Conservation (phyloP, 108 stramenopile genomes). For the Hondaea fermentalgiana region DNA sequence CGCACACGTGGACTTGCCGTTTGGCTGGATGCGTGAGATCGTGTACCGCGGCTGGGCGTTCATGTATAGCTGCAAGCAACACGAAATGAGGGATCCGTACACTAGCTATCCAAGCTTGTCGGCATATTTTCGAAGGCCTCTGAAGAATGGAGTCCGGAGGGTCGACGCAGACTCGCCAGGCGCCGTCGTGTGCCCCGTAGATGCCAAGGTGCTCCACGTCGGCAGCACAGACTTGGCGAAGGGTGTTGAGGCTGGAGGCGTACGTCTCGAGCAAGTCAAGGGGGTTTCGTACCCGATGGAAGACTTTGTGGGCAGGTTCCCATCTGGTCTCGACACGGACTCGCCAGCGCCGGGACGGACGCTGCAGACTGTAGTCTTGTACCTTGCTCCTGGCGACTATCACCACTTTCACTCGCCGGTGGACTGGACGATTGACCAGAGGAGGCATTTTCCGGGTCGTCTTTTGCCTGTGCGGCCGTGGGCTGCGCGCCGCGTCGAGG, state of each 20-base stretch:
- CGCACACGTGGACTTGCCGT: background rate
- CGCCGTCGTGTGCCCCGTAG: background rate
- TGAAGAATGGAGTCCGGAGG: background rate
- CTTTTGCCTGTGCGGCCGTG: conserved; percentile 1
- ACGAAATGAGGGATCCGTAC: background rate
- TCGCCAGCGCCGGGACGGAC: background rate
- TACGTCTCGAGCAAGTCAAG: background rate
- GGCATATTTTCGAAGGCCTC: background rate
- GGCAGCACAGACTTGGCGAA: background rate
- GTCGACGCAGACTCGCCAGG: conserved; percentile 11
- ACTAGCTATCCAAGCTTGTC: background rate
- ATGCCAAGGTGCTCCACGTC: conserved; percentile 8
- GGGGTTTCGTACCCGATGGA: background rate
- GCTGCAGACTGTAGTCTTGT: background rate
- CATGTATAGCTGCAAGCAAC: background rate
- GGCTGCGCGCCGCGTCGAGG: background rate
- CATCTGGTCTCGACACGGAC: background rate
- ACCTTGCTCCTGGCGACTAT: conserved; percentile 13
- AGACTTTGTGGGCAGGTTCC: background rate
- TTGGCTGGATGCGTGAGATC: background rate
- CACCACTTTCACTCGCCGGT: conserved; percentile 8
- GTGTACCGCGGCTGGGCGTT: background rate
- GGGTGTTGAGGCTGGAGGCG: background rate
- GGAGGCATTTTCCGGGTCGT: background rate
- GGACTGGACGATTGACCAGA: background rate